Evolutionary conservation across 371 early-diverging fungal species (phyloP).

Genomic region (Rhizopus delemar): DNA sequence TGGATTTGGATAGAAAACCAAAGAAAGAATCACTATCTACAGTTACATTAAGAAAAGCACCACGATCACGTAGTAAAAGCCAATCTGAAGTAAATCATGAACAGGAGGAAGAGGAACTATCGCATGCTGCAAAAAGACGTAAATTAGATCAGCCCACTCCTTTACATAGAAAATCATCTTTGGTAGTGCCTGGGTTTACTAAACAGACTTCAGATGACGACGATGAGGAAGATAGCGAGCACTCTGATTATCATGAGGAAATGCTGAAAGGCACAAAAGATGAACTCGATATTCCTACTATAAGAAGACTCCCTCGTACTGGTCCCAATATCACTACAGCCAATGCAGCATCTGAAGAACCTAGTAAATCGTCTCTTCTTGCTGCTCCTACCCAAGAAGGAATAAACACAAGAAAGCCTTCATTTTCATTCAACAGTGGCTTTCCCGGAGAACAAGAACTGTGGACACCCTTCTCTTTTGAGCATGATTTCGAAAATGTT

Average conservation of each 20-base stretch:
- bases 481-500: constrained; percentile 49
- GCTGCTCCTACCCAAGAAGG: not conserved
- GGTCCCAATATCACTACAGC: not conserved
- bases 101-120: too few species aligned
- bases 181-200: not conserved
- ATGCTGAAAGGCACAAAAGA: constrained; percentile 51
- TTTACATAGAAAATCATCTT: not conserved
- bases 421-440: constrained; percentile 30
- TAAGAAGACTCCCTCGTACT: constrained; percentile 12
- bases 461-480: constrained; percentile 49
- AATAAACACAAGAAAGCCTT: constrained; percentile 18
- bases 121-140: too few species aligned
- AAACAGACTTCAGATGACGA: not conserved
- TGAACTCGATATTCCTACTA: constrained; percentile 14
- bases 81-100: not conserved
- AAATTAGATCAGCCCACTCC: constrained; percentile 12
- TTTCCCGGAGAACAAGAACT: constrained; percentile 43
- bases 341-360: not conserved
- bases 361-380: constrained; percentile 2
- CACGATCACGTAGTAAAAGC: not conserved
- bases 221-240: constrained; percentile 35
- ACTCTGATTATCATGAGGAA: constrained; percentile 60
- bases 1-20: not conserved
- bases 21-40: not conserved
- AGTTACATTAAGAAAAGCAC: not conserved